Conservation (phyloP, 2,329 filamentous ascomycete species). For the Intubia oerlemansii region DNA sequence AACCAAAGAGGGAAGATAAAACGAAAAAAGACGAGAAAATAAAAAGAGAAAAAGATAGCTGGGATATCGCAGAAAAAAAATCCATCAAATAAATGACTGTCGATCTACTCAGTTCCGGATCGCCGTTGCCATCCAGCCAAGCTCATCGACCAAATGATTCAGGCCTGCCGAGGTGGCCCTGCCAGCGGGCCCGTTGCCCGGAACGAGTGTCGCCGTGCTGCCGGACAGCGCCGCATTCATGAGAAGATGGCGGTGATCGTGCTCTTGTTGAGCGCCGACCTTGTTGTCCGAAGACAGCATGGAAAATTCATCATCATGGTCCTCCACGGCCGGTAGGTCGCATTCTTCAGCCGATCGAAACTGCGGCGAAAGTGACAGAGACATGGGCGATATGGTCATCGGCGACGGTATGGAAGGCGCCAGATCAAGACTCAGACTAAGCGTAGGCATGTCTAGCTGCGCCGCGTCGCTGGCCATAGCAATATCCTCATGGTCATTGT, state of each 20-base stretch:
- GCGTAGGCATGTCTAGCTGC: slow-evolving; percentile 9
- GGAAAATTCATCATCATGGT: too few relatives aligned
- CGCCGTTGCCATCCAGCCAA: slow-evolving; percentile 29
- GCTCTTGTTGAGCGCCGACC: background rate
- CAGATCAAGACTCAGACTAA: slow-evolving; percentile 3
- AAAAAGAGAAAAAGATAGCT: background rate
- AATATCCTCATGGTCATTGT: too few relatives aligned
- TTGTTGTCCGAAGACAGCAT: too few relatives aligned
- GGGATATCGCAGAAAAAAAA: background rate
- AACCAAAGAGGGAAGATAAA: background rate
- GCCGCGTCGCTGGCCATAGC: too few relatives aligned
- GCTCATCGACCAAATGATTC: slow-evolving; percentile 18
- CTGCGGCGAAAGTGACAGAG: slow-evolving; percentile 1
- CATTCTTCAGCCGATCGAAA: too few relatives aligned
- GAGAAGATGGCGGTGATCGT: slow-evolving; percentile 11
- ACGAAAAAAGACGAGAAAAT: background rate
- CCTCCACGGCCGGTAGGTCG: too few relatives aligned
- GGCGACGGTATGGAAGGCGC: slow-evolving; percentile 2
- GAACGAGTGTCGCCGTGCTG: slow-evolving; percentile 13
- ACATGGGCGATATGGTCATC: slow-evolving; percentile 3
- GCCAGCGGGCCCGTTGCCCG: slow-evolving; percentile 9
- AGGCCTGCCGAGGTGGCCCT: slow-evolving; percentile 10
- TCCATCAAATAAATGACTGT: background rate
- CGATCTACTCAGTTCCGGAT: slow-evolving; percentile 19
- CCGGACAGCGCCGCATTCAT: slow-evolving; percentile 7